Base-by-base conservation (phyloP, 2,329 filamentous ascomycete species). In the Cercospora sp. region DNA sequence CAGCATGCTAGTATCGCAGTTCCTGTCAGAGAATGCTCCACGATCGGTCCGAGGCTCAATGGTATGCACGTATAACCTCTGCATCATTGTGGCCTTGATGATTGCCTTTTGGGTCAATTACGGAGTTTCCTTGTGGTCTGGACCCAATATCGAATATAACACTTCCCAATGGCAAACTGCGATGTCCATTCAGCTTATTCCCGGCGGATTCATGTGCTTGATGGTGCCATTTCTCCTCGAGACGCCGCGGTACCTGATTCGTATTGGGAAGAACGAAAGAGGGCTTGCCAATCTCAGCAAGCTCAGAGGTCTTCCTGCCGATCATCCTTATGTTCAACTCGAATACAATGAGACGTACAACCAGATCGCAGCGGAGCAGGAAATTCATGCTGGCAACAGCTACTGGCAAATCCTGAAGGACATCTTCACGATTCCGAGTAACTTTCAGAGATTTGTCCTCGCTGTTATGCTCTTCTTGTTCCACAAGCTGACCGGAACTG, bases 401-500 rank as follows among this genome's bases (percentile, higher is more conserved):
- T 65, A 66, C 45, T 68, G 60, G 63, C 48, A 67, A 13, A 69
- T 71, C 12, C 12, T 67, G 10, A 60, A 70, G n/a, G 68, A 71
- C 33, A 63, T 71, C 30, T 71, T 71, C 33, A 68, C 70, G 3
- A 68, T 67, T 13, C 63, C 28, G 20, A 68, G 64, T 42, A 71
- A 70, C 45, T 68, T 65, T n/a, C 70, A 67, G 30, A 61, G 70
- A 16, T 71, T 71, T 66, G 67, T 71, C 60, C 55, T 71, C 12
- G 70, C 70, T 2, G 61, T 66, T 2, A 70, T 70, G 68, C 48
- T 71, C 13, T 70, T 71, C 60, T 28, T 71, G 23, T 71, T 71
- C 58, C 69, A 71, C 61, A 71, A 71, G 42, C 64, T 71, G 31
- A 71, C 69, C 6, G 67, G 69, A n/a, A 71, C 69, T 8, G 69